Conservation (phyloP, 2,329 filamentous ascomycete genomes). For the Clarireedia hainanense region DNA sequence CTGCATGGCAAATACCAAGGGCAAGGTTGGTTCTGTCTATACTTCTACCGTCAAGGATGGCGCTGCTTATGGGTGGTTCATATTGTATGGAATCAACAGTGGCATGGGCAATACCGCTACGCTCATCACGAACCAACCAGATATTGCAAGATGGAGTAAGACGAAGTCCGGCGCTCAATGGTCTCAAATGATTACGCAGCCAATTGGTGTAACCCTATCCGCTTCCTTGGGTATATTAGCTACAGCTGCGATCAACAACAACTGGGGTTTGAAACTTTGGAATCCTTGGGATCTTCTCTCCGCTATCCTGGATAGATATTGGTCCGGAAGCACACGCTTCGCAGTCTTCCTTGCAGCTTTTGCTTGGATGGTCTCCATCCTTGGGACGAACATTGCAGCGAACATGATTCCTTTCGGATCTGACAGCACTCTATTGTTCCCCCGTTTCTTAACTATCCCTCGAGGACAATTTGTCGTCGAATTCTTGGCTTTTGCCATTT, state of each 20-base stretch:
- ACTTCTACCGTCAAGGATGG: conserved; percentile 13
- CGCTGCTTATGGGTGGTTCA: conserved; percentile 28
- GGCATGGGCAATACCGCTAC: conserved; percentile 34
- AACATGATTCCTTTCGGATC: conserved; percentile 47
- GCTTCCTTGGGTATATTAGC: conserved; percentile 26
- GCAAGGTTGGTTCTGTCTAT: conserved; percentile 23
- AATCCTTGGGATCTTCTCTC: conserved; percentile 42
- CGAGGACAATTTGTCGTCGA: conserved; percentile 47
- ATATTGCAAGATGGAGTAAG: conserved; percentile 35
- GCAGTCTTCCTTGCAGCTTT: conserved; percentile 36
- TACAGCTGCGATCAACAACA: conserved; percentile 25
- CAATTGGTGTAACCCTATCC: conserved; percentile 16
- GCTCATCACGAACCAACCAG: conserved; percentile 36
- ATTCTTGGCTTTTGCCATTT: conserved; percentile 45
- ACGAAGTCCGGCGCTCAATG: conserved; percentile 30
- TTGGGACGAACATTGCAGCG: conserved; percentile 50
- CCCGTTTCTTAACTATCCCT: conserved; percentile 46
- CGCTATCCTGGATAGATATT: conserved; percentile 21
- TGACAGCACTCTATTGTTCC: conserved; percentile 45
- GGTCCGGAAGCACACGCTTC: conserved; percentile 35
- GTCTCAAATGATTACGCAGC: conserved; percentile 32
- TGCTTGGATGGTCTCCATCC: conserved; percentile 44
- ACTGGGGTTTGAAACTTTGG: conserved; percentile 31
- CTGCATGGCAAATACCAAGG: conserved; percentile 34
- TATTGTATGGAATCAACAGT: conserved; percentile 34